These are phyloP conservation scores for Stachybotrys echinatus DNA, from an alignment of 2,329 filamentous ascomycete genomes.

Conservation along the genomic window DNA sequence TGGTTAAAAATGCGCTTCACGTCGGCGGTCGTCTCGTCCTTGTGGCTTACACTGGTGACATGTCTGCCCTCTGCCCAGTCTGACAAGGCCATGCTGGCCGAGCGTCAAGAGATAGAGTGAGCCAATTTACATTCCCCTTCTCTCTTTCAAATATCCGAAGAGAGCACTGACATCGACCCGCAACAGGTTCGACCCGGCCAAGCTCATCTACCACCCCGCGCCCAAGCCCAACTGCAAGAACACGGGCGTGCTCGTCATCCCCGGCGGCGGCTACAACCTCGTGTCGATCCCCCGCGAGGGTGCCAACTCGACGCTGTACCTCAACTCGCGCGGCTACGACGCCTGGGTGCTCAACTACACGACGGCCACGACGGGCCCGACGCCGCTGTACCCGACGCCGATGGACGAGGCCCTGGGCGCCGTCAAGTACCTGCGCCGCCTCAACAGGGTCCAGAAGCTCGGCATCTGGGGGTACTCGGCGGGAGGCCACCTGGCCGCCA, in stretches of 20 bases:
- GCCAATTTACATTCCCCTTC: too few species aligned
- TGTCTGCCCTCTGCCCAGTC: neutral
- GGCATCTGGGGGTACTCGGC: constrained; percentile 17
- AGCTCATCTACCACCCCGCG: constrained; percentile 5
- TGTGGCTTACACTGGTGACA: neutral
- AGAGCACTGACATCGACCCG: too few species aligned
- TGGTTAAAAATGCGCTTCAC: neutral
- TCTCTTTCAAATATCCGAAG: too few species aligned
- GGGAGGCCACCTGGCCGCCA: constrained; percentile 14
- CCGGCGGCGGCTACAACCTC: constrained; percentile 10
- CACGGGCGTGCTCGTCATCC: constrained; percentile 12
- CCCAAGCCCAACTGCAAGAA: constrained; percentile 2
- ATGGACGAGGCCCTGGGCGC: constrained; percentile 11
- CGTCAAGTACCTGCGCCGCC: constrained; percentile 10
- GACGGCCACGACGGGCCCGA: constrained; percentile 6
- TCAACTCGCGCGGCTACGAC: constrained; percentile 11
- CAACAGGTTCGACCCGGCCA: neutral
- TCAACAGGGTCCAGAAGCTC: constrained; percentile 10
- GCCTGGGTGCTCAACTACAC: constrained; percentile 15
- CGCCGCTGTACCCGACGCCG: constrained; percentile 12
- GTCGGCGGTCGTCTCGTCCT: neutral
- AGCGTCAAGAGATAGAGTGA: neutral
- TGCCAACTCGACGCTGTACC: constrained; percentile 7
- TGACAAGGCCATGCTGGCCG: neutral
- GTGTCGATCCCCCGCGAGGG: constrained; percentile 11